These are phyloP conservation scores for Stephanodiscus minutulus DNA, from an alignment of 108 stramenopile genomes.

Conservation along the genomic window DNA sequence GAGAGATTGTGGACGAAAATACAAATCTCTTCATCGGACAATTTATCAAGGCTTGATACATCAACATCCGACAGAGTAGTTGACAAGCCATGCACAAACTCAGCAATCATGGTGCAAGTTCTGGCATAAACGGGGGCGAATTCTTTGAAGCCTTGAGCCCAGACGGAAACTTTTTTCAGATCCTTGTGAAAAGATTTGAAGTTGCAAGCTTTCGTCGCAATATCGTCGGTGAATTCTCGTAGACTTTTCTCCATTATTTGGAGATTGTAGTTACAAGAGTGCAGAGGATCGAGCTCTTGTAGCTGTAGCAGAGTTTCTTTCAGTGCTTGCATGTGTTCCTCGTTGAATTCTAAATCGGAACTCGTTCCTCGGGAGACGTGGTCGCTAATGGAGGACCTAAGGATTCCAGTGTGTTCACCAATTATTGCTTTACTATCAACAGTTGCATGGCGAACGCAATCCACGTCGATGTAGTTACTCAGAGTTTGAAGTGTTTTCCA, in stretches of 20 bases:
- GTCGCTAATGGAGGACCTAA: conserved; percentile 13
- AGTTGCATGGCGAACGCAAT: conserved; percentile 32
- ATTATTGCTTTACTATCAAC: conserved; percentile 31
- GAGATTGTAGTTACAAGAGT: conserved; percentile 6
- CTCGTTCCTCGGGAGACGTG: conserved; percentile 22
- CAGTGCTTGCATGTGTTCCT: conserved; percentile 23
- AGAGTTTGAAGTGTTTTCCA: conserved; percentile 35
- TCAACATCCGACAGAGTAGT: conserved; percentile 13
- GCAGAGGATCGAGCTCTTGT: conserved; percentile 15
- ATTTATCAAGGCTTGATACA: conserved; percentile 8
- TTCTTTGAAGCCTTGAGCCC: conserved; percentile 24
- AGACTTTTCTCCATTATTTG: conserved; percentile 5
- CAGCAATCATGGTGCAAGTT: conserved; percentile 2
- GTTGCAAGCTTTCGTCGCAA: conserved; percentile 21
- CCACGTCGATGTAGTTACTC: conserved; percentile 32
- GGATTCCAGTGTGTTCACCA: conserved; percentile 16
- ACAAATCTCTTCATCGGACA: conserved; percentile 16
- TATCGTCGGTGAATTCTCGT: conserved; percentile 18
- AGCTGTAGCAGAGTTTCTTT: conserved; percentile 22
- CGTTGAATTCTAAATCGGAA: conserved; percentile 24
- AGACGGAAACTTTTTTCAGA: conserved; percentile 17
- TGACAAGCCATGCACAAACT: conserved; percentile 3
- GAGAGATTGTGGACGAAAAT: conserved; percentile 8
- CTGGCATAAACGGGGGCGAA: conserved; percentile 19
- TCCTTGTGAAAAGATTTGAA: conserved; percentile 11